Conservation (phyloP, 371 early-diverging fungal genomes). For the Mortierella sp. region DNA sequence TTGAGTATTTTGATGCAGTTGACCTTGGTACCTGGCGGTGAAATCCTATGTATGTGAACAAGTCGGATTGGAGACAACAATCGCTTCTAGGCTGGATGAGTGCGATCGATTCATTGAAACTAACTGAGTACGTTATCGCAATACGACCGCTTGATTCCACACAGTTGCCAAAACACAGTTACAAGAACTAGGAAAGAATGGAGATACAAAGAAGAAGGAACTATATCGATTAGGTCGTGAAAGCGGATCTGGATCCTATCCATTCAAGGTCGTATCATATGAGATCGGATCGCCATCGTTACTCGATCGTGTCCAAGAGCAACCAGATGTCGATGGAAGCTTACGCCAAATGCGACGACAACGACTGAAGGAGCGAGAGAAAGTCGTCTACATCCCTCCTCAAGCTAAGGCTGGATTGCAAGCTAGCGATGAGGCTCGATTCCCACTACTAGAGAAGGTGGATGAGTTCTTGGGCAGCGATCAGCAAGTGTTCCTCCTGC, state of each 20-base stretch:
- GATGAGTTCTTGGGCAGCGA: not conserved
- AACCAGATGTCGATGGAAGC: not conserved
- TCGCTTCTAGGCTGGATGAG: no score
- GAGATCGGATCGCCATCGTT: not conserved
- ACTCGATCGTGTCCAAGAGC: slow-evolving; percentile 1
- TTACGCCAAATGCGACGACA: not conserved
- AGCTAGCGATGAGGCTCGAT: not conserved
- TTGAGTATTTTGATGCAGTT: not conserved
- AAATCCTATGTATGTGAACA: no score
- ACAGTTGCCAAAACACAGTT: no score
- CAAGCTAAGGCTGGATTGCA: slow-evolving; percentile 6
- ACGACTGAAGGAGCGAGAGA: not conserved
- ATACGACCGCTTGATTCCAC: no score
- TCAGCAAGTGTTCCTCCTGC: slow-evolving; percentile 5
- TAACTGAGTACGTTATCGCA: no score
- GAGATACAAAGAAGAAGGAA: no score
- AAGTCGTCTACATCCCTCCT: not conserved
- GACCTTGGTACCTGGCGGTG: no score
- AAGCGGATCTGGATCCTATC: not conserved
- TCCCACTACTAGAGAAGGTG: slow-evolving; percentile 3
- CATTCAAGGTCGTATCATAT: not conserved
- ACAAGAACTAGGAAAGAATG: no score
- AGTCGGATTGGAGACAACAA: no score
- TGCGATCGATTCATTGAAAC: not conserved
- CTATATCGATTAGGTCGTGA: no score